These are phyloP conservation scores for Selenicereus undatus DNA, from an alignment of 148 eudicot species.

Conservation along the genomic window DNA sequence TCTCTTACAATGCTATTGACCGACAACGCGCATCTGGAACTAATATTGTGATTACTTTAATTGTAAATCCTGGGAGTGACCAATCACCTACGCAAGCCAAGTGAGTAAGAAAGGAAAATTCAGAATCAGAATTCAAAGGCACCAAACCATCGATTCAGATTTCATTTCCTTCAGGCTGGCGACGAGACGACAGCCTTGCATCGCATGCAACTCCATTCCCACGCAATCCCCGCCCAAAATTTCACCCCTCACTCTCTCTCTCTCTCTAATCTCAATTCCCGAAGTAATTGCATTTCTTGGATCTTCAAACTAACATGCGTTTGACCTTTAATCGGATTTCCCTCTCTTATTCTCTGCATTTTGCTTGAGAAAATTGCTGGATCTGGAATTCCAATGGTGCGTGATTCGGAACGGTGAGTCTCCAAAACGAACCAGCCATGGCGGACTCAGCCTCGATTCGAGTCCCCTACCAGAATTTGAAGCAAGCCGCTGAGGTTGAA, in stretches of 20 bases:
- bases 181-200: background rate
- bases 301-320: background rate
- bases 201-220: background rate
- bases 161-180: background rate
- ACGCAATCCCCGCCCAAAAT: background rate
- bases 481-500: conserved; percentile 36
- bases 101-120: background rate
- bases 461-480: conserved; percentile 38
- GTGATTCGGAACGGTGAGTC: conserved; percentile 11
- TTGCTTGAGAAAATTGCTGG: background rate
- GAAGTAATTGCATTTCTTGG: background rate
- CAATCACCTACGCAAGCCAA: background rate
- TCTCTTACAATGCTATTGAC: too few species aligned
- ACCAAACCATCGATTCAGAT: too few species aligned
- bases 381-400: conserved; percentile 6
- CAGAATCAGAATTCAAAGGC: background rate
- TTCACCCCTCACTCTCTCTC: background rate
- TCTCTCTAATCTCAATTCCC: background rate
- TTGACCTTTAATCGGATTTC: background rate
- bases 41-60: too few species aligned
- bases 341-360: background rate
- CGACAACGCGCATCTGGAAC: too few species aligned
- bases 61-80: background rate
- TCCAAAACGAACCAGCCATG: conserved; percentile 1
- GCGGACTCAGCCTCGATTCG: conserved; percentile 34